Conservation (phyloP, 2,329 filamentous ascomycete genomes). For the Arthrinium phaeospermum region DNA sequence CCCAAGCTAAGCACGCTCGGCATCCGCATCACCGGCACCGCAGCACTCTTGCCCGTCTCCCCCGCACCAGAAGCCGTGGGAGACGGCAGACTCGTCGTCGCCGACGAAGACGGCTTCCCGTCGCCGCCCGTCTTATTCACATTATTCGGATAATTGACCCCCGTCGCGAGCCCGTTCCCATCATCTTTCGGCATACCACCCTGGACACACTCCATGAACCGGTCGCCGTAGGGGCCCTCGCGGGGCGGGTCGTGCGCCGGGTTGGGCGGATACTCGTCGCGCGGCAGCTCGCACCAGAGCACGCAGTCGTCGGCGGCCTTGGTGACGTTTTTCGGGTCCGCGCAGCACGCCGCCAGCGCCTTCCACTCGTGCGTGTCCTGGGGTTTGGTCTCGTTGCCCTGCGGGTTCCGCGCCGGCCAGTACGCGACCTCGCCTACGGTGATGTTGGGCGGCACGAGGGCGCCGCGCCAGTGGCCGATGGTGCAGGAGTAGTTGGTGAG, state of each 20-base stretch:
- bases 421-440: background rate
- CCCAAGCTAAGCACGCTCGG: background rate
- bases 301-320: background rate
- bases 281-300: conserved; percentile 8
- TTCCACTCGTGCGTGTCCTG: background rate
- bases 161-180: background rate
- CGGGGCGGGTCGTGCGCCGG: background rate
- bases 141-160: background rate
- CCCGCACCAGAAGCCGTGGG: background rate
- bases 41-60: background rate
- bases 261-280: background rate
- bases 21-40: background rate
- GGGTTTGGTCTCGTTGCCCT: background rate
- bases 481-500: background rate
- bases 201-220: background rate
- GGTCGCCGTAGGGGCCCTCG: background rate
- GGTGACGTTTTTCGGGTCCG: background rate
- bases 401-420: background rate
- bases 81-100: background rate
- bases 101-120: background rate
- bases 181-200: background rate
- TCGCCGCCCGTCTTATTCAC: background rate
- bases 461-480: background rate
- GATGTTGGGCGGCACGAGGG: background rate
- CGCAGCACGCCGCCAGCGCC: background rate